Evolutionary conservation across 371 early-diverging fungal species (phyloP).

Genomic region (Mortierella polycephala): DNA sequence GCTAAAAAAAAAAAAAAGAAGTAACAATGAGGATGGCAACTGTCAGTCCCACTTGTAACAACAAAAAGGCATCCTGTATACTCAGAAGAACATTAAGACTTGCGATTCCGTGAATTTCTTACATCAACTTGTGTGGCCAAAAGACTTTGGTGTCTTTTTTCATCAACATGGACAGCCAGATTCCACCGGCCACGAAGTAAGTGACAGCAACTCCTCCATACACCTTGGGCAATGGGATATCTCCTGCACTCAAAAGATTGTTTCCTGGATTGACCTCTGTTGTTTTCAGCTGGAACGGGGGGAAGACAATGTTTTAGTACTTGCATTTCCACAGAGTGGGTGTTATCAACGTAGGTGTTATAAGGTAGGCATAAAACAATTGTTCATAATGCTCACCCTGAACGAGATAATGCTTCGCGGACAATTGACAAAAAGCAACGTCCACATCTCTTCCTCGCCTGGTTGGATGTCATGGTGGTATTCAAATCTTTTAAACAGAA

Average conservation of each 20-base stretch:
- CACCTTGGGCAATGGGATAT: constrained; percentile 62
- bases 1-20: constrained; percentile 27
- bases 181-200: constrained; percentile 49
- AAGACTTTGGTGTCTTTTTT: constrained; percentile 60
- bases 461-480: constrained; percentile 42
- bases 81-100: background rate
- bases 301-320: background rate
- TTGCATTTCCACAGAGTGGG: too few species aligned
- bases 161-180: constrained; percentile 55
- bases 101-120: constrained; percentile 12
- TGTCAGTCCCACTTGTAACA: too few species aligned
- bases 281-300: constrained; percentile 54
- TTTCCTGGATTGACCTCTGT: constrained; percentile 61
- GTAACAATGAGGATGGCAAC: background rate
- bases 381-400: constrained; percentile 40
- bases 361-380: background rate
- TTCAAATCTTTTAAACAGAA: constrained; percentile 39
- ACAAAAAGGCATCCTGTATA: background rate
- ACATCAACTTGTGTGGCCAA: constrained; percentile 68
- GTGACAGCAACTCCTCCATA: constrained; percentile 57
- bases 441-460: constrained; percentile 62
- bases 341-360: too few species aligned
- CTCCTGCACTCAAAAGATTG: constrained; percentile 66
- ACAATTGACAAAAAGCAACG: constrained; percentile 61
- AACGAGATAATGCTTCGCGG: constrained; percentile 52